phyloP scores from a whole-genome alignment of 2,329 filamentous ascomycete species.

The Lachnellula suecica region DNA sequence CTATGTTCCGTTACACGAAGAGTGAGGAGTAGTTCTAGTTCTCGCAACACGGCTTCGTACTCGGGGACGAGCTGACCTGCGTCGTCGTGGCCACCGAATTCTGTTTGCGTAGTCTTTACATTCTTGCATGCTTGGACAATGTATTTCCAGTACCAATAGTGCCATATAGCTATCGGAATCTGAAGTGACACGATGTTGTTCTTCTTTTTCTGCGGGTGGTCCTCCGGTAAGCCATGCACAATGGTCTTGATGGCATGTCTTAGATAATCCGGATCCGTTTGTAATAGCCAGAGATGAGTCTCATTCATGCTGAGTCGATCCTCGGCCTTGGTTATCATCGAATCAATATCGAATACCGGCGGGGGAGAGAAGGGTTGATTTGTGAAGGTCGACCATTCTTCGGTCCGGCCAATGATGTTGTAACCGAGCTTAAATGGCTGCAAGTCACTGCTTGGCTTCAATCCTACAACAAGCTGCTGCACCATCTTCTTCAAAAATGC shows the following conservation, averaged over 20 bases:
- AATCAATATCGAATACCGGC: conserved; percentile 5
- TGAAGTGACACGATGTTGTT: neutral
- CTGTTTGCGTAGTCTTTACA: neutral
- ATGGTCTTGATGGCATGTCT: neutral
- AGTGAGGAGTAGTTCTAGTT: conserved; percentile 5
- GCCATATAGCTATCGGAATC: neutral
- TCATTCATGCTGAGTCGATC: neutral
- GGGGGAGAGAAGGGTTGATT: conserved; percentile 11
- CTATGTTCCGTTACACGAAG: no score
- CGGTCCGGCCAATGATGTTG: neutral
- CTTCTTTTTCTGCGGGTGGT: neutral
- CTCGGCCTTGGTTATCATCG: conserved; percentile 1
- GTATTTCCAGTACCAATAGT: conserved; percentile 7
- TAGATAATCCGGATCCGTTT: conserved; percentile 10
- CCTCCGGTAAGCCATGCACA: neutral
- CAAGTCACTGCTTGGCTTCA: neutral
- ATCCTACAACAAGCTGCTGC: conserved; percentile 4
- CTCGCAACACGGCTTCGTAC: conserved; percentile 5
- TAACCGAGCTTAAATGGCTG: neutral
- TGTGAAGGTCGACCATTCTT: conserved; percentile 6
- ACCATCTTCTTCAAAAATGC: conserved; percentile 4
- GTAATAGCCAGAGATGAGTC: conserved; percentile 12
- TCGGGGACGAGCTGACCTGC: conserved; percentile 3
- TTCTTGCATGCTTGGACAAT: conserved; percentile 3
- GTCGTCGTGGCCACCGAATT: conserved; percentile 3